Percentiles rank a stretch among this genome's conserved stretches.
Conservation (phyloP, 1,284 basidiomycete genomes). For the Heterobasidion annosum region DNA sequence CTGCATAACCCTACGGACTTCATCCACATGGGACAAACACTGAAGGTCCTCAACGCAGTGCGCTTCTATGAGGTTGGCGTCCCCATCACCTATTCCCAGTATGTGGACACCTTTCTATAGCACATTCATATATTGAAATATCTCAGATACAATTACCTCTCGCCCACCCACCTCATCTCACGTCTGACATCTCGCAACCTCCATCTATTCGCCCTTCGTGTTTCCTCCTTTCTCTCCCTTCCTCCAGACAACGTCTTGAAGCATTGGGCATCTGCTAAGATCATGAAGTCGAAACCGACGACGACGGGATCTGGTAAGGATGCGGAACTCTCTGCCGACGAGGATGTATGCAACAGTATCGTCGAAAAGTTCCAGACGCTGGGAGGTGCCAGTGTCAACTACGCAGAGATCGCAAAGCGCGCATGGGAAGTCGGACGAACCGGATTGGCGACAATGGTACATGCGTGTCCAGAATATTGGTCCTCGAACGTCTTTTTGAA, state of each 20-base stretch:
- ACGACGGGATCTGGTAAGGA: conserved; percentile 42
- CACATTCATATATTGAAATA: neutral
- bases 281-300: conserved; percentile 59
- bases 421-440: conserved; percentile 90
- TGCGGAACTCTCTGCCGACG: conserved; percentile 56
- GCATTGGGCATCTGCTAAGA: conserved; percentile 95
- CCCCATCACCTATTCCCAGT: conserved; percentile 90
- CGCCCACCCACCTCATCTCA: conserved; percentile 71
- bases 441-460: conserved; percentile 82
- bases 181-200: conserved; percentile 83
- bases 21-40: conserved; percentile 82
- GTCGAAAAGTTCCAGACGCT: conserved; percentile 80
- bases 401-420: conserved; percentile 89
- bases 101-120: conserved; percentile 14
- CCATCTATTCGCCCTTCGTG: conserved; percentile 88
- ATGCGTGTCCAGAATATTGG: conserved; percentile 8
- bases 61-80: conserved; percentile 89
- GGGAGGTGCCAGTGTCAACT: conserved; percentile 72
- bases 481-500: neutral
- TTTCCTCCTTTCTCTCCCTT: conserved; percentile 78
- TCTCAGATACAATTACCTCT: conserved; percentile 66
- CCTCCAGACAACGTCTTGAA: conserved; percentile 84
- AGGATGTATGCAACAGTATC: conserved; percentile 73
- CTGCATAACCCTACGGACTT: conserved; percentile 88
- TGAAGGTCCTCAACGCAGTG: conserved; percentile 95